Conservation (phyloP, 306 rosid genomes). For the Begonia loranthoides region DNA sequence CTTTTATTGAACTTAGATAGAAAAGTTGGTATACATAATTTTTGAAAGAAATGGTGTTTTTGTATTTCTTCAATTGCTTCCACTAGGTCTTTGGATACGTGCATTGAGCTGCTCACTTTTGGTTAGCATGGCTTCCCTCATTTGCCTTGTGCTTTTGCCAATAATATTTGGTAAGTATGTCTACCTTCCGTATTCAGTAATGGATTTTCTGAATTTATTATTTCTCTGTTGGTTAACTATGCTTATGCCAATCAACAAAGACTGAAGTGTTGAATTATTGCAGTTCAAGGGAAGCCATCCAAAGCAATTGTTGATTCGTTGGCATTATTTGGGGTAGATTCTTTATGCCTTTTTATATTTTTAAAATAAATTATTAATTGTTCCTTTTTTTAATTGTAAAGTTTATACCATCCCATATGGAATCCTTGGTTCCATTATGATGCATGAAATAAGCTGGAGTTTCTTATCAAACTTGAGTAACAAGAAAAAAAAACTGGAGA, state of each 20-base stretch:
- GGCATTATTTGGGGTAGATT: slow-evolving; percentile 97
- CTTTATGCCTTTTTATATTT: slow-evolving; percentile 17
- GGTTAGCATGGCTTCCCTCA: slow-evolving; percentile 95
- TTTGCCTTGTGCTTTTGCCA: slow-evolving; percentile 74
- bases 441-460: no score
- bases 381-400: not conserved
- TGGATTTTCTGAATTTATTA: slow-evolving; percentile 3
- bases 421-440: no score
- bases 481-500: no score
- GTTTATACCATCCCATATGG: no score
- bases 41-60: no score
- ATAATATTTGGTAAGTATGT: slow-evolving; percentile 60
- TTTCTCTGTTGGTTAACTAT: slow-evolving; percentile 5
- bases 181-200: not conserved
- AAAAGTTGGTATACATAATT: no score
- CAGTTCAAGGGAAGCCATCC: slow-evolving; percentile 94
- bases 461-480: no score
- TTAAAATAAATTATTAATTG: slow-evolving; percentile 9
- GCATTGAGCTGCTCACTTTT: slow-evolving; percentile 92
- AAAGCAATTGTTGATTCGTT: slow-evolving; percentile 78
- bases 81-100: slow-evolving; percentile 66
- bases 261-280: slow-evolving; percentile 28
- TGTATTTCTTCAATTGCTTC: no score
- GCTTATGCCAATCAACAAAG: slow-evolving; percentile 2
- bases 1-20: no score